Percentiles rank a stretch among this genome's conserved stretches.
These are phyloP conservation scores for Leishmania tarentolae DNA, from an alignment of 208 protist species.

Conservation along the genomic window DNA sequence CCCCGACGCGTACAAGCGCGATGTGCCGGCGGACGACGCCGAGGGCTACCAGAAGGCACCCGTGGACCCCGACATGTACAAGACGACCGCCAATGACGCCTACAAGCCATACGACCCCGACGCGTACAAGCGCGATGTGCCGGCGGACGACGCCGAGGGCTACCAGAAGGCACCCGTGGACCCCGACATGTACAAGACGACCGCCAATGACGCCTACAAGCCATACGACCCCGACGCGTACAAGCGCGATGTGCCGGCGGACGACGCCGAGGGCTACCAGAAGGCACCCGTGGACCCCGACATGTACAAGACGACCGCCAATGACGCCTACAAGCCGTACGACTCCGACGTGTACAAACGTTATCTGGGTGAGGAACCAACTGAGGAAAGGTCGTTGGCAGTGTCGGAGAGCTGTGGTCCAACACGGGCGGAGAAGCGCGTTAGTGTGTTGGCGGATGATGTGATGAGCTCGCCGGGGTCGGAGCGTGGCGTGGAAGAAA, in stretches of 20 bases:
- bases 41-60: slow-evolving; percentile 14
- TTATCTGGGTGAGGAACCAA: background rate
- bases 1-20: slow-evolving; percentile 43
- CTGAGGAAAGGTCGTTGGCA: background rate
- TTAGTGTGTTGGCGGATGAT: background rate
- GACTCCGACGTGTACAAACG: slow-evolving; percentile 37
- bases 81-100: slow-evolving; percentile 1
- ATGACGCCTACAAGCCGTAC: slow-evolving; percentile 14
- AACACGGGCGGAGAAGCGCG: no score
- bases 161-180: slow-evolving; percentile 27
- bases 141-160: background rate
- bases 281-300: slow-evolving; percentile 28
- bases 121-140: slow-evolving; percentile 40
- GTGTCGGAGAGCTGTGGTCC: background rate
- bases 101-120: slow-evolving; percentile 10
- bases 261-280: slow-evolving; percentile 6
- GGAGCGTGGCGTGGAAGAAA: no score
- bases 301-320: slow-evolving; percentile 21
- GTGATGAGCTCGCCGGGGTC: no score
- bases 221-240: slow-evolving; percentile 48
- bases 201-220: slow-evolving; percentile 46
- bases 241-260: slow-evolving; percentile 23
- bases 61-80: slow-evolving; percentile 37
- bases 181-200: slow-evolving; percentile 42
- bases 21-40: slow-evolving; percentile 5